Evolutionary conservation across 345 rosid genomes (phyloP), one percentile per base, ranked within the genome.

Genomic region (Linum lewisii): DNA sequence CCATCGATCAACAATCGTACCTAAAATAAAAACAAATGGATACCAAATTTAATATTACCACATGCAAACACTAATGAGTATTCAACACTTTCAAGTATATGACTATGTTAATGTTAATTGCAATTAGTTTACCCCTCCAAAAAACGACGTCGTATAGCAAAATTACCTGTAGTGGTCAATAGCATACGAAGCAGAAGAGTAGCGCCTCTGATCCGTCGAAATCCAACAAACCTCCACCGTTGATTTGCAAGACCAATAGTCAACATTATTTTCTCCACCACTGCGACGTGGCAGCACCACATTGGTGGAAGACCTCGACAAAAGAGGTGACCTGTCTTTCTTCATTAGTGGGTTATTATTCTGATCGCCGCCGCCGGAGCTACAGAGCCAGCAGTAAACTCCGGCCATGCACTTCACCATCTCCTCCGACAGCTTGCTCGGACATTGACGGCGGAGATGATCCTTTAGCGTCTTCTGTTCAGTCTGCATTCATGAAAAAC

Each of bases 341-440:
- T 79, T 83, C 22, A 63, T 78, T 42, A 79, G 18, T 42, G 63
- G 60, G 73, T 68, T 16, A n/a, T n/a, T n/a, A n/a, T 3, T 29
- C 34, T 29, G n/a, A n/a, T n/a, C n/a, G 44, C 37, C 54, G 88
- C 81, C 34, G 18, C 1, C 47, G 54, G 81, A 53, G 47, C 79
- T 75, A 16, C 80, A 73, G 16, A 91, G 88, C 84, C 98, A 81
- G 72, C 85, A 86, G 71, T 84, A 88, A 25, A 91, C 86, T 53
- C 85, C 77, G 62, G 89, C 92, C 92, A 91, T 91, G 62, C 82
- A 84, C 71, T 80, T 78, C 54, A 88, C 90, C 98, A 91, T 84
- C 67, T 91, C 96, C 73, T 88, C 95, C 11, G 98, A 91, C 66
- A 91, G 77, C 75, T 84, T 86, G 78, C 75, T 81, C 37, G 98